A percentile compares a stretch with the other conserved stretches of the same genome.
These are phyloP conservation scores for Euphrasia arctica DNA, from an alignment of 305 asterid genomes.

Conservation along the genomic window DNA sequence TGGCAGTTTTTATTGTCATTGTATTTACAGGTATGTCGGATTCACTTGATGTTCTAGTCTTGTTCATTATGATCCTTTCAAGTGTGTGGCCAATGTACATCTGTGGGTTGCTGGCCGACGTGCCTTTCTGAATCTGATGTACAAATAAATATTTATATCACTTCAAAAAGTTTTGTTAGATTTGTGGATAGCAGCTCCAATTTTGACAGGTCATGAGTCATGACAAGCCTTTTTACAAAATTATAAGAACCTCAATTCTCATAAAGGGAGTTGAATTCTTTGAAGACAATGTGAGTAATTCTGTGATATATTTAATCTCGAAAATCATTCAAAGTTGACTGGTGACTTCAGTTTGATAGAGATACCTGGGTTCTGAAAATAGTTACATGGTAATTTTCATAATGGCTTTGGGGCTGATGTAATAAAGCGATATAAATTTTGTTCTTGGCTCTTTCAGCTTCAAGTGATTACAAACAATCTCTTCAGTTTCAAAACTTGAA, in stretches of 20 bases:
- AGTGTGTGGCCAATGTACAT: constrained; percentile 1
- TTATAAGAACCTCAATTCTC: background rate
- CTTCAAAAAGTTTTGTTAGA: background rate
- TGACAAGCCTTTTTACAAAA: background rate
- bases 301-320: background rate
- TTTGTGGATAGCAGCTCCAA: background rate
- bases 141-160: constrained; percentile 1
- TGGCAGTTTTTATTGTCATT: constrained; percentile 88
- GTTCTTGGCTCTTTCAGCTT: constrained; percentile 47
- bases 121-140: constrained; percentile 9
- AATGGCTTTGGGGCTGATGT: background rate
- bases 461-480: constrained; percentile 92
- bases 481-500: constrained; percentile 95
- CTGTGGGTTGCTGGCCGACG: background rate
- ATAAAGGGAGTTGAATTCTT: constrained; percentile 10
- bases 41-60: constrained; percentile 3
- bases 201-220: background rate
- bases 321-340: background rate
- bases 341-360: background rate
- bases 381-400: background rate
- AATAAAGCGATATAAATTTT: constrained; percentile 20
- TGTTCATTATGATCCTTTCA: constrained; percentile 9
- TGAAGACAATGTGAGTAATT: constrained; percentile 10
- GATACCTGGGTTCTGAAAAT: background rate
- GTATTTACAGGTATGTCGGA: constrained; percentile 66